Conservation (phyloP, 345 rosid genomes). For the Triadica sebifera region DNA sequence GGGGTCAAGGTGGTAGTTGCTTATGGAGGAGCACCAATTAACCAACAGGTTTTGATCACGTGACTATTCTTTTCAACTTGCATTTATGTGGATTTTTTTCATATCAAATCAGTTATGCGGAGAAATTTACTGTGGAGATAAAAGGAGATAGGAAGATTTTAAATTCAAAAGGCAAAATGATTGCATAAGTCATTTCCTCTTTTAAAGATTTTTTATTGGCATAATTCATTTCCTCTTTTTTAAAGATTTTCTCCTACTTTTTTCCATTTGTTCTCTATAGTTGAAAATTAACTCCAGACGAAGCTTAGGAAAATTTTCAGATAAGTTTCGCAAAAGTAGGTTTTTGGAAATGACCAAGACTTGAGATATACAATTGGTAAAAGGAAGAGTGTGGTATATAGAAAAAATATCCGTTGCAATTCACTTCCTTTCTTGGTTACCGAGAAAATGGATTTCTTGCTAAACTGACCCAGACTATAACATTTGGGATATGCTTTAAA, state of each 20-base stretch:
- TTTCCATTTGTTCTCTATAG: background rate
- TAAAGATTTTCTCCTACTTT: background rate
- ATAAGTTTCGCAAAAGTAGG: background rate
- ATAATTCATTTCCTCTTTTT: background rate
- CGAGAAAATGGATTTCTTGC: background rate
- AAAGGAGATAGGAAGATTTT: too few species aligned
- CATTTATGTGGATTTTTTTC: background rate
- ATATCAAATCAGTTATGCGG: background rate
- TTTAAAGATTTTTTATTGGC: background rate
- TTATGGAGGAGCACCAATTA: slow-evolving; percentile 97
- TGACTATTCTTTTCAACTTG: background rate
- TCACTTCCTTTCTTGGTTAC: background rate
- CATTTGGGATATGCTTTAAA: background rate
- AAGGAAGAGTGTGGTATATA: background rate
- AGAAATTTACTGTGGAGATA: too few species aligned
- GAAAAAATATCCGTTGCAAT: background rate
- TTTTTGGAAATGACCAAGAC: background rate
- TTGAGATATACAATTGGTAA: background rate
- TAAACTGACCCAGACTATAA: background rate
- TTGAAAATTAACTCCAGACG: background rate
- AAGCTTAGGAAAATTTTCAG: background rate
- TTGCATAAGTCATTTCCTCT: background rate
- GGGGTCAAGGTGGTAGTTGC: slow-evolving; percentile 98
- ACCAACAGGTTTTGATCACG: slow-evolving; percentile 61
- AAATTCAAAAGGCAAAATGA: background rate